Conservation (phyloP, 2,329 filamentous ascomycete genomes). For the Xylaria polymorpha region DNA sequence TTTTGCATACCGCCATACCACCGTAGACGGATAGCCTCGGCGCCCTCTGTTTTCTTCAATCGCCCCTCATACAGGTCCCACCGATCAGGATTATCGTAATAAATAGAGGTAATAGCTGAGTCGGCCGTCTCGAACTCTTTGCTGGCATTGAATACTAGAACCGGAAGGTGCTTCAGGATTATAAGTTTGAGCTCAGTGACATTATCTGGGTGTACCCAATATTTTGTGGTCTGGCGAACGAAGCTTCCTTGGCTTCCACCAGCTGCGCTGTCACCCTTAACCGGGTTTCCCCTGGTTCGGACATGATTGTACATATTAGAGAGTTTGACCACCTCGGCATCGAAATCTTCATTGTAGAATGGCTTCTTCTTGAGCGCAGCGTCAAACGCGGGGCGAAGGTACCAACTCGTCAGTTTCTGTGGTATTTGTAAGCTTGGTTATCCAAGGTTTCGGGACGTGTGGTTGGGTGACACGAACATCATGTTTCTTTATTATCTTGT, state of each 20-base stretch:
- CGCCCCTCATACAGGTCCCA: slow-evolving; percentile 96
- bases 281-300: slow-evolving; percentile 89
- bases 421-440: slow-evolving; percentile 34
- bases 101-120: slow-evolving; percentile 96
- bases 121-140: slow-evolving; percentile 95
- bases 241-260: slow-evolving; percentile 96
- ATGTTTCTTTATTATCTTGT: slow-evolving; percentile 99
- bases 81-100: slow-evolving; percentile 93
- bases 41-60: slow-evolving; percentile 96
- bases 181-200: slow-evolving; percentile 98
- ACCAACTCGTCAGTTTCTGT: slow-evolving; percentile 93
- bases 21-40: slow-evolving; percentile 92
- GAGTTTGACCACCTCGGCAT: slow-evolving; percentile 92
- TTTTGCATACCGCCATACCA: slow-evolving; percentile 98
- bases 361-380: slow-evolving; percentile 93
- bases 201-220: slow-evolving; percentile 99
- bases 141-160: slow-evolving; percentile 95
- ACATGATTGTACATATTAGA: slow-evolving; percentile 96
- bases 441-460: neutral
- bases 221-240: slow-evolving; percentile 96
- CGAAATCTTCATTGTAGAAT: slow-evolving; percentile 99
- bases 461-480: slow-evolving; percentile 70
- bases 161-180: slow-evolving; percentile 95
- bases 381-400: slow-evolving; percentile 95
- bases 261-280: slow-evolving; percentile 90